Evolutionary conservation across 148 eudicot genomes (phyloP).

Genomic region (Dysphania ambrosioides): DNA sequence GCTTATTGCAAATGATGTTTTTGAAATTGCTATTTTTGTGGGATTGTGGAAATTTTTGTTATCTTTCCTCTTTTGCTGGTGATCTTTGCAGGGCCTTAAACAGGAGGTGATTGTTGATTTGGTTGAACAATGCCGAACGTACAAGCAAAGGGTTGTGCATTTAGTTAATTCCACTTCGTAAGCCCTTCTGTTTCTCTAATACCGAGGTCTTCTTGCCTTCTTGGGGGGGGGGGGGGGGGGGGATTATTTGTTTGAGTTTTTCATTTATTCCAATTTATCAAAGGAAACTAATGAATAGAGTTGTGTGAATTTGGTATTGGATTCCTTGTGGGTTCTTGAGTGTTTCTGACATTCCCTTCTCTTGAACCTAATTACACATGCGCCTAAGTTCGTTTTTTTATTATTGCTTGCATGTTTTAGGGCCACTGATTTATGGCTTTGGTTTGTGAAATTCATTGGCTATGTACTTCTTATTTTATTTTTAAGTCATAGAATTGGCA

Average conservation of each 20-base stretch:
- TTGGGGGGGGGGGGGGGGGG: no score
- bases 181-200: constrained; percentile 37
- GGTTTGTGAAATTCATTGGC: neutral
- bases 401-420: neutral
- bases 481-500: neutral
- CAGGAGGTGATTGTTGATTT: constrained; percentile 94
- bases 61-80: constrained; percentile 7
- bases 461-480: no score
- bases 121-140: constrained; percentile 90
- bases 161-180: constrained; percentile 98
- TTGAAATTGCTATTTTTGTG: neutral
- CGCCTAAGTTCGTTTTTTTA: neutral
- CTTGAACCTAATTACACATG: no score
- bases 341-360: no score
- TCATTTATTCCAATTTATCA: no score
- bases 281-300: no score
- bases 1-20: neutral
- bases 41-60: constrained; percentile 7
- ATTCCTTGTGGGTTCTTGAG: no score
- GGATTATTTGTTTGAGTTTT: no score
- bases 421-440: no score
- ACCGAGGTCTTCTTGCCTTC: no score
- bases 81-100: constrained; percentile 58
- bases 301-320: no score
- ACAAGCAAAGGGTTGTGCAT: constrained; percentile 92